Evolutionary conservation across 768 basidiomycete species (phyloP).

Genomic region (Rhizopogon vinicolor): DNA sequence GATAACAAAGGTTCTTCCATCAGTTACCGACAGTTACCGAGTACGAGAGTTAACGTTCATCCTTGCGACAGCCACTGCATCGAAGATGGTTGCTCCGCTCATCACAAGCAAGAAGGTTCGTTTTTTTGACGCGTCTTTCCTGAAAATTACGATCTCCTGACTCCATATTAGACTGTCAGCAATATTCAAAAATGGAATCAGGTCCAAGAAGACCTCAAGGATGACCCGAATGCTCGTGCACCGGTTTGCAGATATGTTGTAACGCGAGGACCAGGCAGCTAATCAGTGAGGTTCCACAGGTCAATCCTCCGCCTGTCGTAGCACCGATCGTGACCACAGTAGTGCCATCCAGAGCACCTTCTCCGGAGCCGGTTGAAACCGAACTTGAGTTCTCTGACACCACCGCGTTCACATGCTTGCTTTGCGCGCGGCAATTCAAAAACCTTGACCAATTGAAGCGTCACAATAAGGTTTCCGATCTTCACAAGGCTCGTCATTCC

Average conservation of each 20-base stretch:
- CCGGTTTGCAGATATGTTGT: constrained; percentile 14
- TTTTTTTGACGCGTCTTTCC: neutral
- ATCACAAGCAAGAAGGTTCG: constrained; percentile 82
- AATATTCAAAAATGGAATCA: constrained; percentile 98
- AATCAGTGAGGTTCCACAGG: constrained; percentile 6
- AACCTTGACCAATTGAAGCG: constrained; percentile 76
- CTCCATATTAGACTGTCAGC: constrained; percentile 59
- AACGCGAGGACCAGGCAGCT: constrained; percentile 3
- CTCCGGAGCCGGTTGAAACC: constrained; percentile 40
- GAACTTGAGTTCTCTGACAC: constrained; percentile 86
- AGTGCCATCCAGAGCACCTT: constrained; percentile 25
- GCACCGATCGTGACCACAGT: constrained; percentile 8
- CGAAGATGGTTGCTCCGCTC: constrained; percentile 75
- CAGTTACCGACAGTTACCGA: neutral
- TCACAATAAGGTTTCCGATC: constrained; percentile 89
- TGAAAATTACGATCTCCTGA: constrained; percentile 5
- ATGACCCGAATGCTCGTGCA: constrained; percentile 28
- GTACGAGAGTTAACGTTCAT: constrained; percentile 5
- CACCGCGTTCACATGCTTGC: constrained; percentile 70
- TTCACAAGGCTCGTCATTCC: constrained; percentile 80
- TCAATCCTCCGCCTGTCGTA: constrained; percentile 8
- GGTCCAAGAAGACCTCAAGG: constrained; percentile 82
- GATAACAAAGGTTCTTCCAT: constrained; percentile 36
- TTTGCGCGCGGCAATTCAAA: constrained; percentile 95
- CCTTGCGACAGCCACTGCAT: constrained; percentile 32